Evolutionary conservation across 2,329 filamentous ascomycete genomes (phyloP).

Genomic region (Aureobasidium sp.): DNA sequence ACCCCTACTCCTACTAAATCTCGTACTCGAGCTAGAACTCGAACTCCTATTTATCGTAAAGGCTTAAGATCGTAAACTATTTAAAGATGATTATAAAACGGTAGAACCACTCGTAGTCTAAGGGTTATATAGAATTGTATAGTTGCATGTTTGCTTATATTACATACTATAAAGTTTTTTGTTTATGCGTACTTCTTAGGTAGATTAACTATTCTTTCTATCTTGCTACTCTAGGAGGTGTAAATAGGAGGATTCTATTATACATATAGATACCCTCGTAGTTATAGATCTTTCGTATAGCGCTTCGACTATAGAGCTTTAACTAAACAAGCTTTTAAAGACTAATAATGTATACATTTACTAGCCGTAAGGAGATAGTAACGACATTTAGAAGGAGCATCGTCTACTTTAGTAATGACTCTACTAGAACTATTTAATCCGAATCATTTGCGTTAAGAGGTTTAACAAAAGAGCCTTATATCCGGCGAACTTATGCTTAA

Average conservation of each 20-base stretch:
- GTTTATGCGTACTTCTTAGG: not conserved
- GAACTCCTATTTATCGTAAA: not conserved
- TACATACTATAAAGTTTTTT: not conserved
- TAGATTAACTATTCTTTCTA: not conserved
- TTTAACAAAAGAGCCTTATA: not conserved
- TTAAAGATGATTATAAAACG: not conserved
- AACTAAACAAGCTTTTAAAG: not conserved
- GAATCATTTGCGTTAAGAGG: not conserved
- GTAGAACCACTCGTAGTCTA: not conserved
- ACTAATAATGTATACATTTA: not conserved
- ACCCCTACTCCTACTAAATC: not conserved
- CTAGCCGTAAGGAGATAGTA: not conserved
- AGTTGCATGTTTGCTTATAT: not conserved
- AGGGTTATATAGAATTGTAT: not conserved
- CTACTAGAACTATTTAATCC: not conserved
- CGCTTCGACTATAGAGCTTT: not conserved
- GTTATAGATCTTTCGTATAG: not conserved
- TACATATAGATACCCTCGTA: not conserved
- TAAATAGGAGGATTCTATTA: not conserved
- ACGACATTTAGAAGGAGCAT: not conserved
- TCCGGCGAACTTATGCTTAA: not conserved
- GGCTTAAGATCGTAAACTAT: not conserved
- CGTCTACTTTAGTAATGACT: not conserved
- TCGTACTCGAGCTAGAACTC: constrained; percentile 1
- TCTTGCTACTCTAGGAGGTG: not conserved